phyloP scores from a whole-genome alignment of 352 stramenopile genomes.

The Pythium dissotocum region DNA sequence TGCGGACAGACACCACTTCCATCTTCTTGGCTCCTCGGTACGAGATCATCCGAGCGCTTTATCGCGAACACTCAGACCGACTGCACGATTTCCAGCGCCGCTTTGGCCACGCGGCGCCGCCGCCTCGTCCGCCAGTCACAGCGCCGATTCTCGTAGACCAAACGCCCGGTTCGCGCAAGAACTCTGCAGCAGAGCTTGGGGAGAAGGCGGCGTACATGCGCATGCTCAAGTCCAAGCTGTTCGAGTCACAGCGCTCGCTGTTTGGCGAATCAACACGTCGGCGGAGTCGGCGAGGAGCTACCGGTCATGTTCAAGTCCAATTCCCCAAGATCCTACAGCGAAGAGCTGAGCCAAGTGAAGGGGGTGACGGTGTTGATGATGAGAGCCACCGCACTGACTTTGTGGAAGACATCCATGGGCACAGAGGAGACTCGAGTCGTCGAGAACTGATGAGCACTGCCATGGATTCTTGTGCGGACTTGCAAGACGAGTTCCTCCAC shows the following conservation, averaged over 20 bases:
- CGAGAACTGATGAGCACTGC: not conserved
- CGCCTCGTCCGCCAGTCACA: not conserved
- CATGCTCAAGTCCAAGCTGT: slow-evolving; percentile 20
- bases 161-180: not conserved
- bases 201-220: slow-evolving; percentile 23
- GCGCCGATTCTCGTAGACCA: not conserved
- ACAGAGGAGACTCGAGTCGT: not conserved
- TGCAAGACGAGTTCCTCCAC: slow-evolving; percentile 56
- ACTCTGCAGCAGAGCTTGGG: slow-evolving; percentile 1
- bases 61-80: slow-evolving; percentile 44
- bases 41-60: slow-evolving; percentile 51
- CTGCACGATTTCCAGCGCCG: slow-evolving; percentile 48
- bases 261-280: not conserved
- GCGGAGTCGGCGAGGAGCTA: slow-evolving; percentile 13
- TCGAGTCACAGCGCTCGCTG: slow-evolving; percentile 15
- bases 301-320: slow-evolving; percentile 26
- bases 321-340: slow-evolving; percentile 53
- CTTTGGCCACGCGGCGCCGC: slow-evolving; percentile 28
- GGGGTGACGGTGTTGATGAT: slow-evolving; percentile 10
- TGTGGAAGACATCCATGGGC: not conserved
- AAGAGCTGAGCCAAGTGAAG: slow-evolving; percentile 18
- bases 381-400: not conserved
- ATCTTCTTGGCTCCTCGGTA: slow-evolving; percentile 54
- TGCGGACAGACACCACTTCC: slow-evolving; percentile 58
- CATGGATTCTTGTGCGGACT: slow-evolving; percentile 33